Base-by-base conservation (phyloP, 306 rosid genomes). In the Rosa persica region DNA sequence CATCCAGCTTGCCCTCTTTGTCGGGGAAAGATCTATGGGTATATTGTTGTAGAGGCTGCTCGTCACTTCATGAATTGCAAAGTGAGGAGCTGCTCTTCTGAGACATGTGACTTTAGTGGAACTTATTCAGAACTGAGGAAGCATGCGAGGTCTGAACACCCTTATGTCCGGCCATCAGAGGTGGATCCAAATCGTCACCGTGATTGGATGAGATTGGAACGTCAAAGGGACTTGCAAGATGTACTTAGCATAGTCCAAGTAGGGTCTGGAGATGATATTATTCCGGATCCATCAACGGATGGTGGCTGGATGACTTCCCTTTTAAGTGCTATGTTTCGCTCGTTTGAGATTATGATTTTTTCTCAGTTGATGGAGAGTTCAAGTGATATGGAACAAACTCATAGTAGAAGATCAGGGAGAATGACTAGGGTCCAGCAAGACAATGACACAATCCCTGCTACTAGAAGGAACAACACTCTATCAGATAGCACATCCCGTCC, bases 121-220 rank as follows among this genome's bases (percentile, higher is more conserved):
- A 83, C 89, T 11, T 91, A 93, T 75, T 79, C 86, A 25, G 94
- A 91, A 85, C 88, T 93, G 67, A 83, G 98, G 89, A 87, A 83
- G 83, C 98, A 93, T 79, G 94, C 97, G 7, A 84, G 98, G 85
- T 78, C 91, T 67, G 91, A 85, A 71, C 98, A 93, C 82, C 98
- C 98, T 19, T 74, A 67, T 73, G 87, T 78, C 74, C 84, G 97
- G 61, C 98, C 98, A 49, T 49, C 92, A 8, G 96, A 88, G 81
- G 92, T 89, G 72, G 97, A 91, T 79, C 90, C 92, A 42, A 66
- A 69, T 1, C 85, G 92, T 23, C 84, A 62, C 60, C 70, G 62
- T 36, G 93, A 91, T 76, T 93, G 98, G 98, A 60, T 39, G 12
- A 89, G 93, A 87, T 82, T 87, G 92, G 93, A 88, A 82, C 86